Evolutionary conservation across 768 basidiomycete genomes (phyloP), one percentile per base, ranked within the genome.

Genomic region (Porphyrellus cyaneotinctus): DNA sequence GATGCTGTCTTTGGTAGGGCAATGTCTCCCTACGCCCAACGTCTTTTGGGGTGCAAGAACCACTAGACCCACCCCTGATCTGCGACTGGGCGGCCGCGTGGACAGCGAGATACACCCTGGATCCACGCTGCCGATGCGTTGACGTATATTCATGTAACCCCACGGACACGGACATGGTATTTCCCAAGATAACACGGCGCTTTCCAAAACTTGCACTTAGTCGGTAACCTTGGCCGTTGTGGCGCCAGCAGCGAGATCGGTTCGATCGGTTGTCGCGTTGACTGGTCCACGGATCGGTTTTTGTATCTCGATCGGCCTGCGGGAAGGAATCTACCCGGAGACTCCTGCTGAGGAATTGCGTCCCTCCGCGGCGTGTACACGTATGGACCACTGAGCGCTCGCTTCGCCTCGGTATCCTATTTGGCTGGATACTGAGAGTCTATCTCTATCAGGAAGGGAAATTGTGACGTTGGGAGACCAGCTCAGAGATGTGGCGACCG

Each of bases 231-330:
- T 35, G 26, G 41, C 24, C 23, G n/a, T 35, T n/a, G 39, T 49
- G 24, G 49, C 18, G 23, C 32, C 30, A 49, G 22, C 28, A 18
- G 48, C 39, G 12, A 28, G 33, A 43, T 32, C 22, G 30, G 5
- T n/a, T 31, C 30, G 17, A 45, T 45, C 22, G 18, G 36, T 18
- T 3, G 30, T 43, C 22, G 18, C n/a, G 28, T 32, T 6, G 43
- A 14, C 12, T 35, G 28, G 43, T 51, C 36, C 51, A 38, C 24
- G 51, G 51, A 51, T 51, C 51, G 33, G 43, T 37, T 33, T n/a
- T 13, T 30, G 28, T 17, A 30, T 51, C 43, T 37, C 26, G 42
- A 43, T 36, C n/a, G 37, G 36, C 22, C 22, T 14, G 38, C 20
- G 48, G 24, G 14, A 13, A 18, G 7, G 15, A 15, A 39, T n/a